phyloP scores from a whole-genome alignment of 2,329 filamentous ascomycete species.

The Alternaria ethzedia region DNA sequence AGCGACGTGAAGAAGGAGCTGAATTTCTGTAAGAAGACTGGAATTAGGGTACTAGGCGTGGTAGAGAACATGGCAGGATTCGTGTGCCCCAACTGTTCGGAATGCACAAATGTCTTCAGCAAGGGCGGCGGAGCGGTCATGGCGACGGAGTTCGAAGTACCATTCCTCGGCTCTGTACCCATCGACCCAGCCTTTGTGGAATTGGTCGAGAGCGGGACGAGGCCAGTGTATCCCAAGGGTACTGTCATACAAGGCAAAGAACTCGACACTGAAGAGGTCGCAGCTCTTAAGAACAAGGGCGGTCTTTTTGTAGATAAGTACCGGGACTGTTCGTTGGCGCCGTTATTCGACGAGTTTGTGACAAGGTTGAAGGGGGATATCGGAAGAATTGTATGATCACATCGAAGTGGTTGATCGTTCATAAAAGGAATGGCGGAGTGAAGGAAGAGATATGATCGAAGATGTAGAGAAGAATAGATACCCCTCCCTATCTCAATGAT shows the following conservation, averaged over 20 bases:
- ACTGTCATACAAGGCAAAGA: constrained; percentile 55
- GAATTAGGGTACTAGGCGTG: constrained; percentile 81
- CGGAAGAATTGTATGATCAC: constrained; percentile 2
- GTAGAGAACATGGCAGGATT: constrained; percentile 97
- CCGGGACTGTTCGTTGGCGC: constrained; percentile 70
- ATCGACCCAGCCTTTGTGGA: constrained; percentile 92
- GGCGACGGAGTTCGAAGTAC: constrained; percentile 83
- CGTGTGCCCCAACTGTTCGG: constrained; percentile 76
- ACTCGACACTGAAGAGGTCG: constrained; percentile 26
- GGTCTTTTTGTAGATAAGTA: constrained; percentile 72
- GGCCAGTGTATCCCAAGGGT: constrained; percentile 72
- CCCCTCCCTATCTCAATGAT: neutral
- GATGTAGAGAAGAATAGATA: neutral
- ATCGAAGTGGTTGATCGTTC: too few species aligned
- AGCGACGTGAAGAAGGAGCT: constrained; percentile 94
- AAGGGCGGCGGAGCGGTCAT: constrained; percentile 89
- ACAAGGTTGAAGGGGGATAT: constrained; percentile 55
- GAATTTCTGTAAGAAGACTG: constrained; percentile 89
- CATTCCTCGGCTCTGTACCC: constrained; percentile 84
- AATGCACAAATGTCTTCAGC: constrained; percentile 93
- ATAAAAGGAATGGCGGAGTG: too few species aligned
- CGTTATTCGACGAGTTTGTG: constrained; percentile 72
- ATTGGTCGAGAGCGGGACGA: constrained; percentile 76
- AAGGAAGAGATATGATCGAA: neutral
- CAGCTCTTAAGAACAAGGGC: constrained; percentile 35